These are phyloP conservation scores for Coniophora puteana DNA, from an alignment of 1,284 basidiomycete genomes.

Conservation along the genomic window DNA sequence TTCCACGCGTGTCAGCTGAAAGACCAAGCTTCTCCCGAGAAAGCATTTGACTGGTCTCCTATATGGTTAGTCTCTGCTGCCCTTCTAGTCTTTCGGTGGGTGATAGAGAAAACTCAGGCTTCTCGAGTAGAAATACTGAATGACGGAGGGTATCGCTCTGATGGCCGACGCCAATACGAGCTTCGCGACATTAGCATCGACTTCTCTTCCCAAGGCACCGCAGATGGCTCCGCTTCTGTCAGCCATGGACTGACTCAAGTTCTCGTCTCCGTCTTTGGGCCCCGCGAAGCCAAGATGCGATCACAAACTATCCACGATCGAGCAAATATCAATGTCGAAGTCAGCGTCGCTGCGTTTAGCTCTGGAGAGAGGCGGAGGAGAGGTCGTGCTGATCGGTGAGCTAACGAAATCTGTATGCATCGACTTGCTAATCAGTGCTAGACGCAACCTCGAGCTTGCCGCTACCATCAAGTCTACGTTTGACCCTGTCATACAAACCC, in stretches of 20 bases:
- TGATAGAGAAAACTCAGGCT: too few species aligned
- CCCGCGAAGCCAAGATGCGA: constrained; percentile 79
- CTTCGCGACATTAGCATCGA: constrained; percentile 81
- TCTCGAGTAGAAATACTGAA: constrained; percentile 89
- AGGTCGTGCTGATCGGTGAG: constrained; percentile 85
- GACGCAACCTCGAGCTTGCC: constrained; percentile 86
- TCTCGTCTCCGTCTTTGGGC: constrained; percentile 85
- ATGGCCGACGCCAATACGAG: constrained; percentile 88
- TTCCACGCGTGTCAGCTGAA: too few species aligned
- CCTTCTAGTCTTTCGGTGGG: too few species aligned
- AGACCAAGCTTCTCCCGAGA: too few species aligned
- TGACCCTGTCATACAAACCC: constrained; percentile 89
- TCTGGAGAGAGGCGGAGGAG: constrained; percentile 75
- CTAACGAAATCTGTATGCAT: constrained; percentile 13
- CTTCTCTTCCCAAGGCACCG: constrained; percentile 70
- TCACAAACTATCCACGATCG: constrained; percentile 78
- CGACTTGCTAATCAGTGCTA: constrained; percentile 27
- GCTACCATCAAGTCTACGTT: constrained; percentile 91
- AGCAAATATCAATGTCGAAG: constrained; percentile 83
- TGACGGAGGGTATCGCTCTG: constrained; percentile 85
- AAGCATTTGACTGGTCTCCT: too few species aligned
- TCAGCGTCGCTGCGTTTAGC: constrained; percentile 84
- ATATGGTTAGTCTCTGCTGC: too few species aligned
- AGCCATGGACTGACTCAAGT: constrained; percentile 91
- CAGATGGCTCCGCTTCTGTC: constrained; percentile 84